These are phyloP conservation scores for Gnomoniopsis smithogilvyi DNA, from an alignment of 2,329 filamentous ascomycete genomes.

Conservation along the genomic window DNA sequence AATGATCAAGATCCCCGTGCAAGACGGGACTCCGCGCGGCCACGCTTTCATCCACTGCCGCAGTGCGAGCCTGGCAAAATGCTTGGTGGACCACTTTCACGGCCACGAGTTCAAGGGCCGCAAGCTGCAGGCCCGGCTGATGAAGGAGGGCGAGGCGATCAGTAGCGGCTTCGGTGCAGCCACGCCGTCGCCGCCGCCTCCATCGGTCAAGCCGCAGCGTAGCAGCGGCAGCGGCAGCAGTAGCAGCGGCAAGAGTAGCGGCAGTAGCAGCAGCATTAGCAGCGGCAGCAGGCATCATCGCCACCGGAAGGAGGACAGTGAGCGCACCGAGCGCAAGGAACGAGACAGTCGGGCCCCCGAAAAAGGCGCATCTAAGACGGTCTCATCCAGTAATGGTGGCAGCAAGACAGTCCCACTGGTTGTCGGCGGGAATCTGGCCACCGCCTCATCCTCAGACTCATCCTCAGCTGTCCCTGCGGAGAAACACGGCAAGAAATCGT, in stretches of 20 bases:
- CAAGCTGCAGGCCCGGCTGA: conserved; percentile 14
- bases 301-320: conserved; percentile 8
- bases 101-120: conserved; percentile 15
- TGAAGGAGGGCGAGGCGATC: conserved; percentile 17
- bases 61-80: conserved; percentile 11
- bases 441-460: neutral
- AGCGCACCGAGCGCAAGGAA: conserved; percentile 10
- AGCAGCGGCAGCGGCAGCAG: neutral
- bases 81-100: conserved; percentile 11
- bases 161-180: neutral
- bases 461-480: conserved; percentile 5
- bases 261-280: too few relatives aligned
- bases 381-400: neutral
- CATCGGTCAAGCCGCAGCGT: neutral
- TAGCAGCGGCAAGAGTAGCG: neutral
- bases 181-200: neutral
- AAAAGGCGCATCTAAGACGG: conserved; percentile 1
- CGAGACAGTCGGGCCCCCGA: conserved; percentile 5
- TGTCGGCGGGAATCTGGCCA: conserved; percentile 1
- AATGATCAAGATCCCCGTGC: conserved; percentile 7
- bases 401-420: conserved; percentile 8
- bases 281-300: neutral
- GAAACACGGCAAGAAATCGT: conserved; percentile 11
- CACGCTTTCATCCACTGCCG: conserved; percentile 12
- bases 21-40: conserved; percentile 13